Evolutionary conservation across 1,139 yeast genomes (phyloP).

Genomic region (Suhomyces wounanorum): DNA sequence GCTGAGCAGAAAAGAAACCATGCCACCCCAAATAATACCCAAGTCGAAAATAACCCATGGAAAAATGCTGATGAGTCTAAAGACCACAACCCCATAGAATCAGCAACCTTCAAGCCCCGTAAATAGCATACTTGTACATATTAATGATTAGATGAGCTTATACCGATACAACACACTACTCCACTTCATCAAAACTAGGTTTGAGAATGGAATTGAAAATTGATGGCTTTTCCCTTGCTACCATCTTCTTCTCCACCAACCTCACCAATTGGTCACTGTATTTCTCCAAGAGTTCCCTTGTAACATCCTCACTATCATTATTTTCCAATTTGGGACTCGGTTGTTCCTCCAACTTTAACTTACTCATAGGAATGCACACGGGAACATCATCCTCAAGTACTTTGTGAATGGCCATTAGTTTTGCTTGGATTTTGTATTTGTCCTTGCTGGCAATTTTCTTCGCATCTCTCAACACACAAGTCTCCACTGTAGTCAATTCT

Average conservation of each 20-base stretch:
- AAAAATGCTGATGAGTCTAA: conserved; percentile 36
- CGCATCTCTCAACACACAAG: not conserved
- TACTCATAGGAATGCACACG: not conserved
- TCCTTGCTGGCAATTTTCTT: not conserved
- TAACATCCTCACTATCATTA: not conserved
- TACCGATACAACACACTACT: not conserved
- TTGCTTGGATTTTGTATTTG: not conserved
- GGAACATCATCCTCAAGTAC: conserved; percentile 1
- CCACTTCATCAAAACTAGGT: conserved; percentile 1
- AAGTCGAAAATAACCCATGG: conserved; percentile 33
- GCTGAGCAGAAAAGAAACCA: not conserved
- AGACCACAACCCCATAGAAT: conserved; percentile 35
- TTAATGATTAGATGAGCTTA: not conserved
- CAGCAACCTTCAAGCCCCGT: conserved; percentile 39
- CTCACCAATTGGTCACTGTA: conserved; percentile 36
- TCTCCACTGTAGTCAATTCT: conserved; percentile 1
- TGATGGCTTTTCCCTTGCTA: conserved; percentile 2
- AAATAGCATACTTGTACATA: conserved; percentile 13
- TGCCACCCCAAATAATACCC: conserved; percentile 1
- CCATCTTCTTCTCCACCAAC: conserved; percentile 25
- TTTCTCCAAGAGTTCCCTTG: conserved; percentile 24
- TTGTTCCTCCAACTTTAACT: not conserved
- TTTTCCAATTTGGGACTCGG: not conserved
- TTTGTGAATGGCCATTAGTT: not conserved
- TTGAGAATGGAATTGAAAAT: conserved; percentile 2